phyloP scores from a whole-genome alignment of 1,139 yeast genomes.

The Debaryomyces psychrophilus region DNA sequence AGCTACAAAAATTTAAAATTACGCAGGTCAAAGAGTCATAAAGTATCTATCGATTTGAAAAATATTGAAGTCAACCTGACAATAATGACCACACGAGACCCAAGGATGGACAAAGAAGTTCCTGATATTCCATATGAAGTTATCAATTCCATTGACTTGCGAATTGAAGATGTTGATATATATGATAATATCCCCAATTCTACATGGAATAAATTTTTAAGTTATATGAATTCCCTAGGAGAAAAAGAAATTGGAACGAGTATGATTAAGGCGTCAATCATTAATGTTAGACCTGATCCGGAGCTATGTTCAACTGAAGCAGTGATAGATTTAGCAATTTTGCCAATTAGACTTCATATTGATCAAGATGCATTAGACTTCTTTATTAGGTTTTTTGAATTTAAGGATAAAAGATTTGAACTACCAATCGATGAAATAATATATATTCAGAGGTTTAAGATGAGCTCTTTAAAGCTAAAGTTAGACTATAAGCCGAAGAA shows the following conservation, averaged over 20 bases:
- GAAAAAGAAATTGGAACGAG: slow-evolving; percentile 71
- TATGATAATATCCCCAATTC: slow-evolving; percentile 84
- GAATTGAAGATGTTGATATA: slow-evolving; percentile 59
- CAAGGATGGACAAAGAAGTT: slow-evolving; percentile 32
- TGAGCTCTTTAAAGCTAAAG: slow-evolving; percentile 64
- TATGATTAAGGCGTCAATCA: slow-evolving; percentile 59
- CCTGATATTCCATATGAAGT: slow-evolving; percentile 41
- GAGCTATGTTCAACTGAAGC: slow-evolving; percentile 71
- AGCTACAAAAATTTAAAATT: slow-evolving; percentile 53
- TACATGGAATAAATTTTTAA: slow-evolving; percentile 85
- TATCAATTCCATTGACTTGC: slow-evolving; percentile 48
- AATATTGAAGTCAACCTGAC: slow-evolving; percentile 53
- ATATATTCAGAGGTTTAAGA: slow-evolving; percentile 69
- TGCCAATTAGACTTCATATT: slow-evolving; percentile 80
- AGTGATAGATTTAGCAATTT: slow-evolving; percentile 53
- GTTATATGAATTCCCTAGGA: slow-evolving; percentile 68
- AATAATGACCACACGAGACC: slow-evolving; percentile 53
- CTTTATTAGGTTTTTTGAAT: slow-evolving; percentile 74
- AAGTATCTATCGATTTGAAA: slow-evolving; percentile 59
- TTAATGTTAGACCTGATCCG: slow-evolving; percentile 68
- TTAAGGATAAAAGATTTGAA: slow-evolving; percentile 70
- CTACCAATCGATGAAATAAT: slow-evolving; percentile 63
- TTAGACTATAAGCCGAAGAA: slow-evolving; percentile 93
- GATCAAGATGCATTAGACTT: slow-evolving; percentile 95
- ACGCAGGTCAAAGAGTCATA: slow-evolving; percentile 66